phyloP scores from a whole-genome alignment of 2,329 filamentous ascomycete species.

The Colletotrichum tanaceti region DNA sequence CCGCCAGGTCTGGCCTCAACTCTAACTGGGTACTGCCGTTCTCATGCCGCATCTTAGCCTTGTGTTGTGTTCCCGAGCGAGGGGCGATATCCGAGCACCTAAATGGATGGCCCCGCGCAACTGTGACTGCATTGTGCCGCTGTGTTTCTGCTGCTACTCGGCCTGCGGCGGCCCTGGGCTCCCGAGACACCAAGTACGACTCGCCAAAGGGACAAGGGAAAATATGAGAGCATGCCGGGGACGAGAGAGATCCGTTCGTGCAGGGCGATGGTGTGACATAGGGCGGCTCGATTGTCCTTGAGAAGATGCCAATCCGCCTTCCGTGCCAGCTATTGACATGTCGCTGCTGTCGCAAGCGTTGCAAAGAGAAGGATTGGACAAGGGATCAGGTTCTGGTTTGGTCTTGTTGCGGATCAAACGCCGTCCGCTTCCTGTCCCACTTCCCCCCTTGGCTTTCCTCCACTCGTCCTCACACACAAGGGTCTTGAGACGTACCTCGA shows the following conservation, averaged over 20 bases:
- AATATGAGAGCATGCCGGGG: background rate
- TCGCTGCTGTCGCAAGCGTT: slow-evolving; percentile 25
- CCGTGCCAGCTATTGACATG: background rate
- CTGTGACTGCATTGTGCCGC: slow-evolving; percentile 20
- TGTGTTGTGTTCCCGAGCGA: slow-evolving; percentile 11
- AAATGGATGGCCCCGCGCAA: slow-evolving; percentile 1
- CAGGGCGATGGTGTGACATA: slow-evolving; percentile 6
- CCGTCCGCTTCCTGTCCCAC: slow-evolving; percentile 23
- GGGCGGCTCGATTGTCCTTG: background rate
- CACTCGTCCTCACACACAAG: background rate
- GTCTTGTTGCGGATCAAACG: slow-evolving; percentile 42
- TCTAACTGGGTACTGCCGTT: background rate
- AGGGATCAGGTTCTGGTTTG: slow-evolving; percentile 35
- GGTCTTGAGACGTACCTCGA: background rate
- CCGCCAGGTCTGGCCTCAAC: slow-evolving; percentile 20
- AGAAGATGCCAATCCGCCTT: background rate
- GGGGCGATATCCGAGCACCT: slow-evolving; percentile 11
- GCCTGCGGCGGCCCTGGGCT: slow-evolving; percentile 13
- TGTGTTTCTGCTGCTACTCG: slow-evolving; percentile 26
- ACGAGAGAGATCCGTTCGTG: background rate
- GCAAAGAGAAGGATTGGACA: slow-evolving; percentile 6
- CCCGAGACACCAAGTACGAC: slow-evolving; percentile 20
- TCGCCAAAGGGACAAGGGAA: slow-evolving; percentile 8
- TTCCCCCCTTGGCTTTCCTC: background rate
- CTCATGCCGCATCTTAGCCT: slow-evolving; percentile 3